phyloP scores from a whole-genome alignment of 148 eudicot species.

The Fallopia convolvulus region DNA sequence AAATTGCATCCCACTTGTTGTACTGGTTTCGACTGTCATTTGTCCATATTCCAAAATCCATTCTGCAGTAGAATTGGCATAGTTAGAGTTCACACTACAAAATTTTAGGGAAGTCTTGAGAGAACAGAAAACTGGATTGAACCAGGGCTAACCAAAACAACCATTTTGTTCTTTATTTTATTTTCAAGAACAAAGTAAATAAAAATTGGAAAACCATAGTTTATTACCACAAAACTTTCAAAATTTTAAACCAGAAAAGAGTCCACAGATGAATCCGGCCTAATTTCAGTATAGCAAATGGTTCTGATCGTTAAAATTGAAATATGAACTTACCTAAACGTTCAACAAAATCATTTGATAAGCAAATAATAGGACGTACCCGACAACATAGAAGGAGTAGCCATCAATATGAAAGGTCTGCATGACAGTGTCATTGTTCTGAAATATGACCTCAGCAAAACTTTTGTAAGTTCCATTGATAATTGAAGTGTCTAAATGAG shows the following conservation, averaged over 20 bases:
- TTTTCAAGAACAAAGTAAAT: too few species aligned
- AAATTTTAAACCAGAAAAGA: too few species aligned
- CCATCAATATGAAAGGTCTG: slow-evolving; percentile 94
- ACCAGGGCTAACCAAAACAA: too few species aligned
- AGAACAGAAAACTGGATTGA: neutral
- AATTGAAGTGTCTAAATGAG: slow-evolving; percentile 49
- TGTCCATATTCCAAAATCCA: slow-evolving; percentile 87
- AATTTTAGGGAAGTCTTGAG: too few species aligned
- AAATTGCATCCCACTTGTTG: slow-evolving; percentile 89
- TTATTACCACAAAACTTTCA: too few species aligned
- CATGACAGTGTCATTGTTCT: slow-evolving; percentile 81
- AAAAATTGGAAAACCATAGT: neutral
- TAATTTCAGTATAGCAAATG: too few species aligned
- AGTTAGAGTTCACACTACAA: too few species aligned
- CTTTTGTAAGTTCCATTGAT: slow-evolving; percentile 78
- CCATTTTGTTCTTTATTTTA: too few species aligned
- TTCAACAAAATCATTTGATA: neutral
- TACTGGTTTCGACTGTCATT: slow-evolving; percentile 57
- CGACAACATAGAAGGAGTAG: slow-evolving; percentile 81
- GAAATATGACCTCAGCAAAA: slow-evolving; percentile 69
- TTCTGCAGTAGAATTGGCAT: slow-evolving; percentile 30
- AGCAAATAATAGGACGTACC: slow-evolving; percentile 31
- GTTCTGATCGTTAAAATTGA: too few species aligned
- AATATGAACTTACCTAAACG: neutral
- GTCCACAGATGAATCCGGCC: too few species aligned